phyloP scores from a whole-genome alignment of 2,329 filamentous ascomycete genomes.

The Neopestalotiopsis sp. region DNA sequence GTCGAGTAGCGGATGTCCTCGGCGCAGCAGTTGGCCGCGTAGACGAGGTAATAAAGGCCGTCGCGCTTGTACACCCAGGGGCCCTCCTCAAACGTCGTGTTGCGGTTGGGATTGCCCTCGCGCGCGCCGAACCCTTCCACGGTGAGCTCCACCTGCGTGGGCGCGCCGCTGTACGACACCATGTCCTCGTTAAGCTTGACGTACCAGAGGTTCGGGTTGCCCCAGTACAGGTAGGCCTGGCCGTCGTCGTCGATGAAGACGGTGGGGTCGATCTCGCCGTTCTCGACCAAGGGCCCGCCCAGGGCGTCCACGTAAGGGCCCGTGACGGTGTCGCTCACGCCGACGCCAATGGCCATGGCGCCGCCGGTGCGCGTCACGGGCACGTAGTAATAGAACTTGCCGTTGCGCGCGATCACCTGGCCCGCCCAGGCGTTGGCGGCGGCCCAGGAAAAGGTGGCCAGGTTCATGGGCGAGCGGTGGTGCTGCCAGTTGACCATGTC shows the following conservation, averaged over 20 bases:
- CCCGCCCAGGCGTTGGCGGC: conserved; percentile 40
- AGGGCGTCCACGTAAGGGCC: conserved; percentile 42
- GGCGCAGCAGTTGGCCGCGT: conserved; percentile 34
- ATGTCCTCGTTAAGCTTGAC: conserved; percentile 46
- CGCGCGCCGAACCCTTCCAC: conserved; percentile 23
- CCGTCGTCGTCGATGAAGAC: conserved; percentile 48
- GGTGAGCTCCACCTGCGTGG: conserved; percentile 28
- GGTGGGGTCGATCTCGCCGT: conserved; percentile 42
- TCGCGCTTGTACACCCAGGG: conserved; percentile 39
- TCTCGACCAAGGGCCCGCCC: conserved; percentile 39
- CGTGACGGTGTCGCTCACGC: conserved; percentile 37
- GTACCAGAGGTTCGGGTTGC: conserved; percentile 42
- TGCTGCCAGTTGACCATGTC: conserved; percentile 42
- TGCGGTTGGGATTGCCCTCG: conserved; percentile 22
- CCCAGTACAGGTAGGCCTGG: conserved; percentile 48
- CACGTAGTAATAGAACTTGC: conserved; percentile 40
- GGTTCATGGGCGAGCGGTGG: conserved; percentile 29
- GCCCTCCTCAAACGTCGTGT: conserved; percentile 33
- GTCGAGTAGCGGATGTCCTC: conserved; percentile 38
- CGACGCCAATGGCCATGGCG: conserved; percentile 39
- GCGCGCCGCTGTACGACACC: conserved; percentile 38
- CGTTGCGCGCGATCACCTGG: conserved; percentile 36
- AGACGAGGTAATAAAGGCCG: conserved; percentile 35
- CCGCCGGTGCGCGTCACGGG: conserved; percentile 29
- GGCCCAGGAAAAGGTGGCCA: conserved; percentile 39